Evolutionary conservation across 495 filamentous ascomycete genomes (phyloP).

Genomic region (Talaromyces proteolyticus): DNA sequence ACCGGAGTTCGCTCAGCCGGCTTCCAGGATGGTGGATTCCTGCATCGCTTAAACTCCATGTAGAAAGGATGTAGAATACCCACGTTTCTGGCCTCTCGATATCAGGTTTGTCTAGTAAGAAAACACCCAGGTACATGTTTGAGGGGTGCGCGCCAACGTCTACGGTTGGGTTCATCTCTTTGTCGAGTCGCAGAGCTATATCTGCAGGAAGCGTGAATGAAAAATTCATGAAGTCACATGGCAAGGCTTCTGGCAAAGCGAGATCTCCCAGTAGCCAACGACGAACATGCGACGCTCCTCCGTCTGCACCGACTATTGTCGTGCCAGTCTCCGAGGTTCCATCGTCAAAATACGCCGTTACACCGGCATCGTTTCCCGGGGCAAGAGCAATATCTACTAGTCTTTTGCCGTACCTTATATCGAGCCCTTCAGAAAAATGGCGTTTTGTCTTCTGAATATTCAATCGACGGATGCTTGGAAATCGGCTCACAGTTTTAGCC

Average conservation of each 20-base stretch:
- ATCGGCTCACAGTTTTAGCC: background rate
- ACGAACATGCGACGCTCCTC: constrained; percentile 41
- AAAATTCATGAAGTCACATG: background rate
- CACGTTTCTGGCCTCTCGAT: background rate
- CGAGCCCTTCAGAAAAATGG: constrained; percentile 19
- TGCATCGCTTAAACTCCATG: background rate
- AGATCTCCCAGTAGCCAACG: constrained; percentile 22
- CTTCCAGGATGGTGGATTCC: background rate
- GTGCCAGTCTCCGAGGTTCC: constrained; percentile 20
- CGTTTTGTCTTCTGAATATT: background rate
- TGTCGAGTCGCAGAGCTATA: background rate
- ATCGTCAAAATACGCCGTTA: constrained; percentile 36
- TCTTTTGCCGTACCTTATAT: constrained; percentile 17
- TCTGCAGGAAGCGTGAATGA: background rate
- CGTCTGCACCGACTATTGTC: constrained; percentile 40
- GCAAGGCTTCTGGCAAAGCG: background rate
- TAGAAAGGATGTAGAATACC: background rate
- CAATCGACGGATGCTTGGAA: background rate
- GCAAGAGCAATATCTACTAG: background rate
- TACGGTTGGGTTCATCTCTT: background rate
- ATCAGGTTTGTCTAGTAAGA: background rate
- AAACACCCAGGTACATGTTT: background rate
- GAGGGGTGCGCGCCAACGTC: background rate
- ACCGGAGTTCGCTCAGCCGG: background rate
- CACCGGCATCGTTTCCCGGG: constrained; percentile 12